phyloP scores from a whole-genome alignment of 495 filamentous ascomycete genomes.

The Sabuloglossum arenarium region DNA sequence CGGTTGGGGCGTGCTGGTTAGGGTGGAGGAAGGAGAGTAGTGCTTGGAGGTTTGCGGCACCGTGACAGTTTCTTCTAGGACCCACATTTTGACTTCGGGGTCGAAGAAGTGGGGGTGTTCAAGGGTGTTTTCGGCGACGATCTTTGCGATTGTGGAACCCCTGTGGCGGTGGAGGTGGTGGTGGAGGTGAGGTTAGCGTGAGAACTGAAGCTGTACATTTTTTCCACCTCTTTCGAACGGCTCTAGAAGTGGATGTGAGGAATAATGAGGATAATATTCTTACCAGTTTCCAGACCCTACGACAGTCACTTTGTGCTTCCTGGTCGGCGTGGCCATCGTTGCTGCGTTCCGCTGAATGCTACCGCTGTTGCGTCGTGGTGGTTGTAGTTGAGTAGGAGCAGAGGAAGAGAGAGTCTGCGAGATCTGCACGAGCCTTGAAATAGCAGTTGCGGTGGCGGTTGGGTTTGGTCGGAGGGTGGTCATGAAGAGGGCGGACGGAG shows the following conservation, averaged over 20 bases:
- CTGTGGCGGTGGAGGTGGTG: constrained; percentile 24
- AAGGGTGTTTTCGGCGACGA: constrained; percentile 77
- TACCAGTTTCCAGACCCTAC: constrained; percentile 96
- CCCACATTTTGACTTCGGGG: constrained; percentile 61
- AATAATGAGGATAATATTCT: too few relatives aligned
- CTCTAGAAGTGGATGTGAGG: too few relatives aligned
- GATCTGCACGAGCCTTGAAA: constrained; percentile 9
- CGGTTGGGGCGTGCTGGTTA: constrained; percentile 48
- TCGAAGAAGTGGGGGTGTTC: constrained; percentile 65
- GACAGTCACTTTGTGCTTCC: constrained; percentile 74
- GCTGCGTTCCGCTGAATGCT: neutral
- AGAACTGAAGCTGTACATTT: neutral
- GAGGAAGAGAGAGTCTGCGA: constrained; percentile 3
- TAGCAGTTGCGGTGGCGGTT: constrained; percentile 3
- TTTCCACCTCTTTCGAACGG: too few relatives aligned
- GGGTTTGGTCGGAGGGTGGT: neutral
- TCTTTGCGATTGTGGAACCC: constrained; percentile 94
- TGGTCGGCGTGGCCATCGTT: constrained; percentile 10
- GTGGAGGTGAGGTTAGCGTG: neutral
- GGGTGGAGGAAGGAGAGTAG: constrained; percentile 26
- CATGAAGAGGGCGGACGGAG: neutral
- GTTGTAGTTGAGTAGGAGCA: neutral
- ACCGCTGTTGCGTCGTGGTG: neutral
- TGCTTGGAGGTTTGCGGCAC: constrained; percentile 15
- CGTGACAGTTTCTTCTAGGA: constrained; percentile 15